These are phyloP conservation scores for Globisporangium nagaii DNA, from an alignment of 352 stramenopile genomes.

Conservation along the genomic window DNA sequence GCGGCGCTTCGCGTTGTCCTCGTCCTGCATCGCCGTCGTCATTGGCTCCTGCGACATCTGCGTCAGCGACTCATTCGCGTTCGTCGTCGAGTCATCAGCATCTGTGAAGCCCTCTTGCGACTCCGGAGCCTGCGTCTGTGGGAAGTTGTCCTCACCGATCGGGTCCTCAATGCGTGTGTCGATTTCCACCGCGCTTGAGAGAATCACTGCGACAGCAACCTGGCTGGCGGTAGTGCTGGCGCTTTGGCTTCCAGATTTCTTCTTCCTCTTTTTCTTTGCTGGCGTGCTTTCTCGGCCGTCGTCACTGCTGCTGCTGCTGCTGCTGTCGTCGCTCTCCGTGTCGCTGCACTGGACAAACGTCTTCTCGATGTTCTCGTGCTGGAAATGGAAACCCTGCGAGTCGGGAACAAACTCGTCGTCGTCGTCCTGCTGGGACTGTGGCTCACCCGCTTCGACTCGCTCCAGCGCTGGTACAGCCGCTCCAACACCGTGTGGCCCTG, in stretches of 20 bases:
- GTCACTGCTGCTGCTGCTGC: not conserved
- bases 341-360: slow-evolving; percentile 49
- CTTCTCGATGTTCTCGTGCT: slow-evolving; percentile 41
- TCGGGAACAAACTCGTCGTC: slow-evolving; percentile 11
- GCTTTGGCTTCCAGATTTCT: not conserved
- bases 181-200: not conserved
- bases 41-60: not conserved
- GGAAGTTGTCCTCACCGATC: not conserved
- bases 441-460: not conserved
- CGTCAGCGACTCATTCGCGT: slow-evolving; percentile 4
- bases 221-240: not conserved
- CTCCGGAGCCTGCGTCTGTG: slow-evolving; percentile 8
- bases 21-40: not conserved
- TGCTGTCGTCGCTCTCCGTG: slow-evolving; percentile 36
- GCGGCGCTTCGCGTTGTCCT: not conserved
- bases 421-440: not conserved
- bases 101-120: slow-evolving; percentile 1
- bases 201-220: no score
- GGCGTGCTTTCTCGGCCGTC: not conserved
- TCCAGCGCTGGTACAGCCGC: not conserved
- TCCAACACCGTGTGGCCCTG: slow-evolving; percentile 23
- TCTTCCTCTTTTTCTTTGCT: not conserved
- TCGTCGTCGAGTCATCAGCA: not conserved
- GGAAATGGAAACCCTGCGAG: slow-evolving; percentile 35
- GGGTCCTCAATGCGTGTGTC: not conserved